Evolutionary conservation across 768 basidiomycete species (phyloP), one percentile per base, ranked within the genome.

Genomic region (Myochromella boudieri): DNA sequence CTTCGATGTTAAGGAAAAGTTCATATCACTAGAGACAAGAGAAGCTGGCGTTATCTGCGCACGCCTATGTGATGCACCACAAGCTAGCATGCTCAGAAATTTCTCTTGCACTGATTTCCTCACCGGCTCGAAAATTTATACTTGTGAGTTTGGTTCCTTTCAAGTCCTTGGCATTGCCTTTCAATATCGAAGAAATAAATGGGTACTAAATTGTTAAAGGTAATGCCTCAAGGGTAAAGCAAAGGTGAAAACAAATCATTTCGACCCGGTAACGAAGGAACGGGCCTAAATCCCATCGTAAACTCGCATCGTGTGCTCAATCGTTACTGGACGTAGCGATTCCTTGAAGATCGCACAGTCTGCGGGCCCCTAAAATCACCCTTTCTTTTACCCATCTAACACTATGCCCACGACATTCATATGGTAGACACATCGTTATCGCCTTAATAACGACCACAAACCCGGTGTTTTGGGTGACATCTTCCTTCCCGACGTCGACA

Each of bases 401-500:
- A 17, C 37, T 24, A 24, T 39, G 18, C 37, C 17, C 15, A 37
- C 4, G 15, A 36, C 34, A 22, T 10, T 18, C 37, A 22, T 11
- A 6, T 11, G 8, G 29, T 8, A 8, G 8, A 31, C 9, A n/a
- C 8, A n/a, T n/a, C 29, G 29, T n/a, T 8, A 31, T n/a, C n/a
- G 29, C 9, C 8, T n/a, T n/a, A 31, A 8, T 8, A 8, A 31
- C 29, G n/a, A 31, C 29, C 29, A 31, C n/a, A 28, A 27, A n/a
- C 31, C 42, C 42, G 7, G 32, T 12, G 27, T 44, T 22, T 44
- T 26, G 42, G 32, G 32, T 25, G 42, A 24, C 21, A 31, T 42
- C 42, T 33, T 44, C 42, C 25, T 34, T 33, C 29, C 21, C 42
- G 42, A 44, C 42, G 32, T 44, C 42, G 42, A 22, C 20, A 14